Conservation (phyloP, 345 rosid genomes). For the Moricandia moricandioides region DNA sequence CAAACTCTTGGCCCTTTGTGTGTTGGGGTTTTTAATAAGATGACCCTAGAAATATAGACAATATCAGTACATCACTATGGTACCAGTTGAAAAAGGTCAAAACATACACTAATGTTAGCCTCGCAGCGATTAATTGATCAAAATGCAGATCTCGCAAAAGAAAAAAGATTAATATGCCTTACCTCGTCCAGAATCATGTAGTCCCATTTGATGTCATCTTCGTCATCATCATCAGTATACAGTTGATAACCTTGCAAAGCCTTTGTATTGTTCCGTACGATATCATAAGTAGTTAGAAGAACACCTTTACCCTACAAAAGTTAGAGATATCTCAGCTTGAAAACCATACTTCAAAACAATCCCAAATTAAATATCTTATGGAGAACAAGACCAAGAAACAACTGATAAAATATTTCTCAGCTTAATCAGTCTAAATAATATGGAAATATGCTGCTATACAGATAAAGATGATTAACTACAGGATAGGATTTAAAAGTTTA, state of each 20-base stretch:
- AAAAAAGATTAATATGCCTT: slow-evolving; percentile 11
- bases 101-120: slow-evolving; percentile 10
- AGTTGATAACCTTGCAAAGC: slow-evolving; percentile 56
- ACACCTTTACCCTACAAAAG: slow-evolving; percentile 72
- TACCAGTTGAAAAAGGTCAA: background rate
- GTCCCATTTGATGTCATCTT: slow-evolving; percentile 72
- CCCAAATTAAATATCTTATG: background rate
- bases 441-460: background rate
- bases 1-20: slow-evolving; percentile 97
- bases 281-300: slow-evolving; percentile 92
- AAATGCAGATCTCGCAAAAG: background rate
- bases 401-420: slow-evolving; percentile 15
- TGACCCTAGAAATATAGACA: slow-evolving; percentile 61
- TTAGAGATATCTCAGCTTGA: background rate
- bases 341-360: background rate
- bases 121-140: background rate
- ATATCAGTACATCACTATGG: slow-evolving; percentile 8
- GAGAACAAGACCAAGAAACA: slow-evolving; percentile 9
- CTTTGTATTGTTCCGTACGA: slow-evolving; percentile 80
- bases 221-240: slow-evolving; percentile 49
- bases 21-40: slow-evolving; percentile 92
- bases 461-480: background rate
- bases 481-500: background rate
- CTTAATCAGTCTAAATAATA: slow-evolving; percentile 1
- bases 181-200: slow-evolving; percentile 99